Evolutionary conservation across 345 rosid genomes (phyloP).

Genomic region (Trapa bicornis): DNA sequence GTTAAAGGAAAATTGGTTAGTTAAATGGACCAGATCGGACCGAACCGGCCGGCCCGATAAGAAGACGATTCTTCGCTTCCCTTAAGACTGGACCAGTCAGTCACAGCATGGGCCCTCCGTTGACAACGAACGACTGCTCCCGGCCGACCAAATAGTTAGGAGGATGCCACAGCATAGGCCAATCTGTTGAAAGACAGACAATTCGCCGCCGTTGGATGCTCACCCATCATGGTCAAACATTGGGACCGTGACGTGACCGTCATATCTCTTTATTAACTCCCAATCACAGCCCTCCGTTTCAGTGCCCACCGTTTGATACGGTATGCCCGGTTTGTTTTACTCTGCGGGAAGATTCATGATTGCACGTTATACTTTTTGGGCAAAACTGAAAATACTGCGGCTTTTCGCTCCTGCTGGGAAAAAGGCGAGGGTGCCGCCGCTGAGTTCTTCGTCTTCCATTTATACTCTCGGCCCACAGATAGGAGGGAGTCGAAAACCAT

Average conservation of each 20-base stretch:
- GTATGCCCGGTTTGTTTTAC: background rate
- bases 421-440: background rate
- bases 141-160: background rate
- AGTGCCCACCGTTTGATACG: background rate
- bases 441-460: background rate
- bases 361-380: background rate
- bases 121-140: too few relatives aligned
- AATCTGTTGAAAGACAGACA: background rate
- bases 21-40: background rate
- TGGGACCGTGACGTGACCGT: background rate
- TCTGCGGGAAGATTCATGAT: background rate
- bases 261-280: background rate
- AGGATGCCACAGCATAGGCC: too few relatives aligned
- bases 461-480: too few relatives aligned
- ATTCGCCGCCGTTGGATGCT: background rate
- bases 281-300: constrained; percentile 7
- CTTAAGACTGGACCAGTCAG: too few relatives aligned
- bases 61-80: background rate
- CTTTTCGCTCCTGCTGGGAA: background rate
- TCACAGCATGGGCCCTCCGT: too few relatives aligned
- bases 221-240: background rate
- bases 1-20: background rate
- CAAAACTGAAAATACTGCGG: background rate
- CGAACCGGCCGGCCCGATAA: background rate
- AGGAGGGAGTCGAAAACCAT: too few relatives aligned